phyloP scores from a whole-genome alignment of 371 early-diverging fungal genomes.

The Fennellomyces sp. region DNA sequence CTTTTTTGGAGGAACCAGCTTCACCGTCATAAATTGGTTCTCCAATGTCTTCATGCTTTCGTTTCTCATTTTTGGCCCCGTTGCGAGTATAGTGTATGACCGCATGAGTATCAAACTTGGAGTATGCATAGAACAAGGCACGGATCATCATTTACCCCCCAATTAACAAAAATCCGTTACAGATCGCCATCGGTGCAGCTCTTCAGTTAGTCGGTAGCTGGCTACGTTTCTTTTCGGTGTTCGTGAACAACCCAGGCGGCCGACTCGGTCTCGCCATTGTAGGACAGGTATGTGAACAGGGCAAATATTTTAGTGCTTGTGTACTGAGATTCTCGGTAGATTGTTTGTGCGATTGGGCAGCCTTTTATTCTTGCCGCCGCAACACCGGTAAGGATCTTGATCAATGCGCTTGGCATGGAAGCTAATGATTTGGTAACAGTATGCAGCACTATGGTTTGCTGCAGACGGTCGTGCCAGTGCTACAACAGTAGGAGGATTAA shows the following conservation, averaged over 20 bases:
- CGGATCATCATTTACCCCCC: not conserved
- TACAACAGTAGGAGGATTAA: conserved; percentile 39
- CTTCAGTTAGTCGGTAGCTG: conserved; percentile 47
- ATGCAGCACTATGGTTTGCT: conserved; percentile 49
- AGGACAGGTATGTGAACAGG: conserved; percentile 38
- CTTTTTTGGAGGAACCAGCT: conserved; percentile 27
- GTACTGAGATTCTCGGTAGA: too few species aligned
- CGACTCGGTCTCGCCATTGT: conserved; percentile 37
- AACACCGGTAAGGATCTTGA: conserved; percentile 37
- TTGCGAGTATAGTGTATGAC: conserved; percentile 56
- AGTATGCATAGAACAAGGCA: conserved; percentile 21
- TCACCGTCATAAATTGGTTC: conserved; percentile 48
- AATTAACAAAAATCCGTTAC: conserved; percentile 2
- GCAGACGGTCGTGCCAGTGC: conserved; percentile 41
- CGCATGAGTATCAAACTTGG: conserved; percentile 52
- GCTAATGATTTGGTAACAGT: conserved; percentile 17
- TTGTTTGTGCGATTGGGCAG: conserved; percentile 46
- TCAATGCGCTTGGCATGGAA: not conserved
- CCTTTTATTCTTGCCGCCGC: conserved; percentile 48
- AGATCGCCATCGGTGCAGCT: conserved; percentile 39
- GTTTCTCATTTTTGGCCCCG: conserved; percentile 56
- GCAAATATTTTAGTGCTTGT: too few species aligned
- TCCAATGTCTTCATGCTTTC: conserved; percentile 54
- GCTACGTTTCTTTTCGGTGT: conserved; percentile 43
- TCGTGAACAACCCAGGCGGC: conserved; percentile 24